Base-by-base conservation (phyloP, 192 early-diverging fungal genomes). In the Cladochytrium replicatum region DNA sequence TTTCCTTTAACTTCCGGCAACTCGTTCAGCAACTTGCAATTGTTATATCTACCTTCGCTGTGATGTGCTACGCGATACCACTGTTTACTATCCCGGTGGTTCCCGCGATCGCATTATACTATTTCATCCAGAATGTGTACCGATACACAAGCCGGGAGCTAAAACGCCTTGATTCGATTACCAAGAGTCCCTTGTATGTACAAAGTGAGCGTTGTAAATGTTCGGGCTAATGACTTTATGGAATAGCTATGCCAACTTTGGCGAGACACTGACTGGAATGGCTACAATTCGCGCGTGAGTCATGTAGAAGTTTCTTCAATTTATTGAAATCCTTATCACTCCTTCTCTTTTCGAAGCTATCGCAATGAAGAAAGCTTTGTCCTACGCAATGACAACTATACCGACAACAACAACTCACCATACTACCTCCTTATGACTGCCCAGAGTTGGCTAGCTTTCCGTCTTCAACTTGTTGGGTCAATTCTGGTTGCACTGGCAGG, bases 381-480 rank as follows among this genome's bases (percentile, higher is more conserved):
- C 21, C 11, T 5, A 2, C 21, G 15, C 15, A 94, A 87, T 54
- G 80, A 84, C 50, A 43, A 55, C 26, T 62, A 67, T 40, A 63
- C 89, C 1, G 86, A 93, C 49, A 56, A 55, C 15, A 88, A 91
- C 67, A 92, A 86, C 38, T 65, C 77, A 8, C 82, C 88, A 2
- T 89, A 86, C 53, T 89, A 81, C 53, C 66, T 91, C 17, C 75
- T 78, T 34, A 60, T 81, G 32, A 68, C 75, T 28, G 74, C 85
- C 22, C 82, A 86, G 29, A 78, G 89, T 27, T 74, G 71, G 72
- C 46, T 72, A 25, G 79, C 73, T 28, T 43, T 95, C 41, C 81
- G 93, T 6, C 61, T 93, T 8, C 91, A 97, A 57, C 57, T 75
- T 0, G 65, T 97, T 27, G 87, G 84, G 15, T 78, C 82, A 32